Evolutionary conservation across 306 rosid genomes (phyloP), one percentile per base, ranked within the genome.

Genomic region (Luffa aegyptiaca): DNA sequence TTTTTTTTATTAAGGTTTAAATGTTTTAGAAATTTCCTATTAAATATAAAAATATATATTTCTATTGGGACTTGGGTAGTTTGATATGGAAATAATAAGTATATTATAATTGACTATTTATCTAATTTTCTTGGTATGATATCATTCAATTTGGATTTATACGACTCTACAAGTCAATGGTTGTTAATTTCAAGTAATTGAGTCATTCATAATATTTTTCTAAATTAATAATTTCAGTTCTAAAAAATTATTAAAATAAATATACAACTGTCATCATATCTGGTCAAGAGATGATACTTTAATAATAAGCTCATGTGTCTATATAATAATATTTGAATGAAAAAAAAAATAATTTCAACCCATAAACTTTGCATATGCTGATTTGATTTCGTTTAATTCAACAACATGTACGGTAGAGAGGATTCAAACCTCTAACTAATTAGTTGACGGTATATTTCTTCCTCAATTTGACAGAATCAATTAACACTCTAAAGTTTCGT

Each of bases 121-220:
- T 64, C 36, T 16, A 13, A 12, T 64, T 64, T 6, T 64, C 2
- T 26, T 11, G 41, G 31, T 0, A 12, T 59, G 16, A 35, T 10
- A 16, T 68, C 35, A 10, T 41, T 6, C 3, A 18, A 10, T 71
- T 71, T 71, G 31, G 11, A 20, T 71, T 71, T 71, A 46, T 11
- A 20, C 55, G 57, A 71, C 57, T 71, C 76, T 44, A 71, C 76
- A 71, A 71, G 76, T 71, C 76, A 71, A 71, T 46, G 57, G 76
- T 71, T 45, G 37, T 44, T n/a, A 2, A 2, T 39, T 46, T 46
- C 20, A 11, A 71, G 3, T 41, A 45, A 71, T 5, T 44, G 12
- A 12, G 53, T 11, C 12, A 42, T 69, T 44, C 0, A 35, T 35
- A 10, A 16, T 56, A 0, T 56, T 56, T 5, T 11, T 5, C 8